phyloP scores from a whole-genome alignment of 1,139 yeast species.

The Saccharomyces pastorianus region DNA sequence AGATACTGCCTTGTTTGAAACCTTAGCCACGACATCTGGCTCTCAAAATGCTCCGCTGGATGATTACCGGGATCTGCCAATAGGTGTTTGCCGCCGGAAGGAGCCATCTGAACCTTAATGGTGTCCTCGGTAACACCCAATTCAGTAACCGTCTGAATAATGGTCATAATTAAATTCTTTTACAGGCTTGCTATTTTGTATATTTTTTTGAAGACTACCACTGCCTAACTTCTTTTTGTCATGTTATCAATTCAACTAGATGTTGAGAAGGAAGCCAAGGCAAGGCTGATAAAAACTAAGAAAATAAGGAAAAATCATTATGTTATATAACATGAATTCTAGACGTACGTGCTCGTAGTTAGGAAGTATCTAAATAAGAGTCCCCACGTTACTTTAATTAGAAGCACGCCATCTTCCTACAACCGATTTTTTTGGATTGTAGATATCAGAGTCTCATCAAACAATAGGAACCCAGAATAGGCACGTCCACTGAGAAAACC shows the following conservation, averaged over 20 bases:
- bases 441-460: neutral
- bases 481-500: neutral
- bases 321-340: neutral
- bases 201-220: neutral
- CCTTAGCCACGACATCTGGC: constrained; percentile 50
- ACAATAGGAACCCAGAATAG: neutral
- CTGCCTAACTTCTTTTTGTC: neutral
- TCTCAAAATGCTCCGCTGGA: constrained; percentile 56
- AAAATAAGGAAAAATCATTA: neutral
- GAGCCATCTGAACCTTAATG: neutral
- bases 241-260: neutral
- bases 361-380: neutral
- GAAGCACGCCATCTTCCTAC: neutral
- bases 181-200: neutral
- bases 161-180: neutral
- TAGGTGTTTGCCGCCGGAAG: constrained; percentile 18
- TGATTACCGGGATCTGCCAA: constrained; percentile 64
- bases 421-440: neutral
- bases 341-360: neutral
- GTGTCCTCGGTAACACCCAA: neutral
- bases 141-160: neutral
- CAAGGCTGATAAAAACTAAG: neutral
- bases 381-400: neutral
- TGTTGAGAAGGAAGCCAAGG: neutral
- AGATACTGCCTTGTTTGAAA: constrained; percentile 48